Evolutionary conservation across 305 asterid species (phyloP).

Genomic region (Solanum aculeatissimum): DNA sequence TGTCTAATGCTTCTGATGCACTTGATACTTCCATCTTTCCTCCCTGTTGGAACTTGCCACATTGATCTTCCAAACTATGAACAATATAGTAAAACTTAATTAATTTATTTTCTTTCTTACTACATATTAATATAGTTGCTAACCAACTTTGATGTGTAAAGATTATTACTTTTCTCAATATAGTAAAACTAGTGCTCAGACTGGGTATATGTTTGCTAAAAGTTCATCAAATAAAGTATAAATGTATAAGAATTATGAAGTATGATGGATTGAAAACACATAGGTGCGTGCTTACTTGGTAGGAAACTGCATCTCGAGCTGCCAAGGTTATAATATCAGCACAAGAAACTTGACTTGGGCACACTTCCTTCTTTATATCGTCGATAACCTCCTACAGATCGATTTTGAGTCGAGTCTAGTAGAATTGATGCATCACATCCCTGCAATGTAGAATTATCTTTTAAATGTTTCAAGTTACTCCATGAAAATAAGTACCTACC

Average conservation of each 20-base stretch:
- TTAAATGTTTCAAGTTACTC: no score
- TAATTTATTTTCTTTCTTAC: accelerated
- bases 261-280: background rate
- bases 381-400: constrained; percentile 23
- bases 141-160: background rate
- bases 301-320: constrained; percentile 26
- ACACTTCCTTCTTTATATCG: constrained; percentile 16
- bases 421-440: constrained; percentile 40
- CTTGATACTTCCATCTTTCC: constrained; percentile 28
- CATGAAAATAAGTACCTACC: constrained; percentile 8
- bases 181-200: background rate
- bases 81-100: background rate
- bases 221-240: background rate
- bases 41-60: constrained; percentile 33
- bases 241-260: background rate
- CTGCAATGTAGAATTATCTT: background rate
- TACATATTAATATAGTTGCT: background rate
- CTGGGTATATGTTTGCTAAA: background rate
- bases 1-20: constrained; percentile 11
- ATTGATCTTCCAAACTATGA: constrained; percentile 14
- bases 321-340: constrained; percentile 31
- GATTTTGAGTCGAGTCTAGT: constrained; percentile 13
- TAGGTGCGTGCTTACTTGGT: background rate
- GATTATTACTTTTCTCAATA: background rate
- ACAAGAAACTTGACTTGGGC: constrained; percentile 32